Percentiles rank a stretch among this genome's conserved stretches.
phyloP scores from a whole-genome alignment of 2,329 filamentous ascomycete genomes.

The Penicillium sp. region DNA sequence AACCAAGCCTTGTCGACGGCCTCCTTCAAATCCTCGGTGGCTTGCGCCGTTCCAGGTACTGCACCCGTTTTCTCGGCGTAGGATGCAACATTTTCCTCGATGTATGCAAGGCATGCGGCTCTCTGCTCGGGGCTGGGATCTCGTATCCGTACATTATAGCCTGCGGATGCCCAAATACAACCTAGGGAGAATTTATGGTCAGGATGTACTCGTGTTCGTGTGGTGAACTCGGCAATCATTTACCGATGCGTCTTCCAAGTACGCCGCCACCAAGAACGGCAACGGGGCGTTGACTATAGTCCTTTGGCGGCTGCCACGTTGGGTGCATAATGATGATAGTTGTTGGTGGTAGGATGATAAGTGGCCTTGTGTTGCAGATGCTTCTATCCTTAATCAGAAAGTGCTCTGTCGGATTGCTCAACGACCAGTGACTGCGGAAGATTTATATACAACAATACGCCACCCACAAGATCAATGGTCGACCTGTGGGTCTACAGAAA shows the following conservation, averaged over 20 bases:
- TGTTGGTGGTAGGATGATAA: neutral
- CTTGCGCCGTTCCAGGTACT: constrained; percentile 31
- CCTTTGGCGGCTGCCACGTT: constrained; percentile 24
- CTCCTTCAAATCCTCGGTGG: constrained; percentile 38
- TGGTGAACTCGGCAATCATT: constrained; percentile 1
- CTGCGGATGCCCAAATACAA: constrained; percentile 36
- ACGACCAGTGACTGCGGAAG: too few species aligned
- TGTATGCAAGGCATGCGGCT: constrained; percentile 31
- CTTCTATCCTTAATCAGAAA: too few species aligned
- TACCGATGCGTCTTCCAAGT: constrained; percentile 41
- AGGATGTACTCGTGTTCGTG: too few species aligned
- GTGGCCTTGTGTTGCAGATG: too few species aligned
- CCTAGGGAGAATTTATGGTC: constrained; percentile 11
- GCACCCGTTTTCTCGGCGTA: constrained; percentile 31
- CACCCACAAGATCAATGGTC: too few species aligned
- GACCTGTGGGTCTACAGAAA: too few species aligned
- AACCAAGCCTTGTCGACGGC: constrained; percentile 52
- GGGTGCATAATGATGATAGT: constrained; percentile 24
- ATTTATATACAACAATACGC: too few species aligned
- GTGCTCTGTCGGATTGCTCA: too few species aligned
- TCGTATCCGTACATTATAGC: constrained; percentile 30
- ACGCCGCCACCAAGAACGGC: constrained; percentile 44
- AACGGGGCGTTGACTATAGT: constrained; percentile 39
- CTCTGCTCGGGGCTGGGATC: constrained; percentile 34
- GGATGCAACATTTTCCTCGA: constrained; percentile 31